Conservation (phyloP, 495 filamentous ascomycete genomes). For the Talaromyces adpressus region DNA sequence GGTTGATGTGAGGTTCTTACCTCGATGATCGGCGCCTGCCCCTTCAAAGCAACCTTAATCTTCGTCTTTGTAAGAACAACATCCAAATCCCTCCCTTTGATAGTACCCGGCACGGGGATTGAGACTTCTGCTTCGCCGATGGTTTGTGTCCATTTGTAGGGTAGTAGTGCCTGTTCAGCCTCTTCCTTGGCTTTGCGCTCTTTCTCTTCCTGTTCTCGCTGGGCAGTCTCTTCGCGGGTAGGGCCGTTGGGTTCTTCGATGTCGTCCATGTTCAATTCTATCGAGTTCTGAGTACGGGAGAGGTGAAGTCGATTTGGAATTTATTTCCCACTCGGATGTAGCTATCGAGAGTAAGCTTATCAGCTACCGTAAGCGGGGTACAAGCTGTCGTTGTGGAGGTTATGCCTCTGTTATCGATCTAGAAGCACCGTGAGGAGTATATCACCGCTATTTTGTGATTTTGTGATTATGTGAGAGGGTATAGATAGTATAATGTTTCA, state of each 20-base stretch:
- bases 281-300: not conserved
- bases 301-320: not conserved
- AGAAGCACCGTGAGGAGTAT: not conserved
- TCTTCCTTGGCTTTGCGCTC: conserved; percentile 70
- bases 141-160: conserved; percentile 97
- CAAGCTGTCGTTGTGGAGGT: not conserved
- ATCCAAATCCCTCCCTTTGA: conserved; percentile 78
- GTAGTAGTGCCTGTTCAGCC: conserved; percentile 83
- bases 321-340: not conserved
- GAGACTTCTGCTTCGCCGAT: conserved; percentile 85
- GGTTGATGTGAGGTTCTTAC: conserved; percentile 37
- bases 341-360: not conserved
- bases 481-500: not conserved
- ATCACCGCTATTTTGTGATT: not conserved
- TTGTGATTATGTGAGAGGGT: not conserved
- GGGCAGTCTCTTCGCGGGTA: conserved; percentile 44
- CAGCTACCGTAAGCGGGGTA: not conserved
- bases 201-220: conserved; percentile 49
- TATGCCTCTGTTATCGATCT: not conserved
- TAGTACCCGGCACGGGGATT: conserved; percentile 64
- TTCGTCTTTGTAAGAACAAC: conserved; percentile 75
- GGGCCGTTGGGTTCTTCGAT: conserved; percentile 22
- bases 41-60: conserved; percentile 79
- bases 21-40: conserved; percentile 77
- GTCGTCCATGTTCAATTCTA: conserved; percentile 2